These are phyloP conservation scores for Penicillium sp. DNA, from an alignment of 2,329 filamentous ascomycete genomes.

Conservation along the genomic window DNA sequence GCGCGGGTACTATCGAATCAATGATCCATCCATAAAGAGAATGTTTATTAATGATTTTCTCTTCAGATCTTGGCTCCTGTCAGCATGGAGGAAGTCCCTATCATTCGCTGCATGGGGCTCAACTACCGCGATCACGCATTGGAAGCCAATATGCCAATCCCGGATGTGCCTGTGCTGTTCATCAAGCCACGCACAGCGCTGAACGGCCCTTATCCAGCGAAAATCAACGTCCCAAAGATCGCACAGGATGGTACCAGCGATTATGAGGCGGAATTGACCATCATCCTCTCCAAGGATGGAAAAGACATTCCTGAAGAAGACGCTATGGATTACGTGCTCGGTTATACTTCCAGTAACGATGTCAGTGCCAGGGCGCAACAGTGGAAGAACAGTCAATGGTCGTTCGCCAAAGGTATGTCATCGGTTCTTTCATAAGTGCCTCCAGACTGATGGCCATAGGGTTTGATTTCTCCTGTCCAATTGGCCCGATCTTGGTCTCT, in stretches of 20 bases:
- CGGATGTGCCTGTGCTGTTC: background rate
- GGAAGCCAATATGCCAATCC: background rate
- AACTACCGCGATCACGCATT: background rate
- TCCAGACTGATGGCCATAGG: background rate
- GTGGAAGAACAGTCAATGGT: background rate
- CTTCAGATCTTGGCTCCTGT: background rate
- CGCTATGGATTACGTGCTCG: background rate
- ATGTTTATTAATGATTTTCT: background rate
- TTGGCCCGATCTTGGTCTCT: background rate
- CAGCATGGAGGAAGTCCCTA: background rate
- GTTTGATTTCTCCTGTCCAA: background rate
- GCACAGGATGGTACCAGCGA: background rate
- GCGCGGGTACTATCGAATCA: background rate
- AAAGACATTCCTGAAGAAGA: background rate
- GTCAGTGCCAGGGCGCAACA: background rate
- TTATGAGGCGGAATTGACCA: background rate
- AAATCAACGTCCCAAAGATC: background rate
- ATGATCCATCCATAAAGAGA: background rate
- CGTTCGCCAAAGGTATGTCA: background rate
- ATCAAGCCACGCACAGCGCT: background rate
- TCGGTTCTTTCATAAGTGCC: background rate
- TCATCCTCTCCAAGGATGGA: background rate
- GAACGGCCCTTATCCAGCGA: background rate
- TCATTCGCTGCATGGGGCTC: background rate
- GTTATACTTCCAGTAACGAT: background rate